phyloP scores from a whole-genome alignment of 345 rosid species.

The Theobroma cacao region DNA sequence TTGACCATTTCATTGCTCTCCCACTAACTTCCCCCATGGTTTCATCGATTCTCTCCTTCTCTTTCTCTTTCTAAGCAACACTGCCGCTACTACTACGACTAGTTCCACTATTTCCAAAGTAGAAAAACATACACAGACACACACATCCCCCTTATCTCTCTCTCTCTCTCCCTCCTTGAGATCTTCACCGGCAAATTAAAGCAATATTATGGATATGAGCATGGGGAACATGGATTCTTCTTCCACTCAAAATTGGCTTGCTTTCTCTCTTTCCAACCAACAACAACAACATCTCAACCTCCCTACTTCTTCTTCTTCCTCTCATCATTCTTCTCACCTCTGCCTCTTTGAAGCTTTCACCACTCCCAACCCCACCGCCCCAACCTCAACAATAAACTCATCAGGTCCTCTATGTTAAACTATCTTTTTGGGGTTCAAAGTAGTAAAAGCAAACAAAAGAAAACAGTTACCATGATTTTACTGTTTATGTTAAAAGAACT shows the following conservation, averaged over 20 bases:
- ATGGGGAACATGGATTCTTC: conserved; percentile 40
- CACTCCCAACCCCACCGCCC: conserved; percentile 13
- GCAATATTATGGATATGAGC: conserved; percentile 22
- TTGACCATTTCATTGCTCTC: background rate
- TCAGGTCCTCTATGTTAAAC: background rate
- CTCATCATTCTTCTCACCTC: too few relatives aligned
- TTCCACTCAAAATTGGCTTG: conserved; percentile 43
- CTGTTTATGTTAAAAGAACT: background rate
- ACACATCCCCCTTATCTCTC: background rate
- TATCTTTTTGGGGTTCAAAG: background rate
- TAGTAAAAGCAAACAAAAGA: background rate
- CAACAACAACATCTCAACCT: conserved; percentile 24
- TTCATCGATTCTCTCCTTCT: conserved; percentile 14
- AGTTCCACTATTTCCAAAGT: conserved; percentile 51
- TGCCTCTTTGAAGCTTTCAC: conserved; percentile 52
- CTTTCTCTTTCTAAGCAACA: conserved; percentile 8
- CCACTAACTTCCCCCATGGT: conserved; percentile 14
- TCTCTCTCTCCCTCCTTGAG: conserved; percentile 13
- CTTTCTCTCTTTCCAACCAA: conserved; percentile 54
- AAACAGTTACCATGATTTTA: background rate
- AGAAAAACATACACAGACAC: background rate
- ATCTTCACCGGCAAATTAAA: background rate
- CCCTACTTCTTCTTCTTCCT: conserved; percentile 16
- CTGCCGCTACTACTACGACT: background rate
- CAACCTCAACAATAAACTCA: background rate